Conservation (phyloP, 2,329 filamentous ascomycete species). For the Byssochlamys sp. region DNA sequence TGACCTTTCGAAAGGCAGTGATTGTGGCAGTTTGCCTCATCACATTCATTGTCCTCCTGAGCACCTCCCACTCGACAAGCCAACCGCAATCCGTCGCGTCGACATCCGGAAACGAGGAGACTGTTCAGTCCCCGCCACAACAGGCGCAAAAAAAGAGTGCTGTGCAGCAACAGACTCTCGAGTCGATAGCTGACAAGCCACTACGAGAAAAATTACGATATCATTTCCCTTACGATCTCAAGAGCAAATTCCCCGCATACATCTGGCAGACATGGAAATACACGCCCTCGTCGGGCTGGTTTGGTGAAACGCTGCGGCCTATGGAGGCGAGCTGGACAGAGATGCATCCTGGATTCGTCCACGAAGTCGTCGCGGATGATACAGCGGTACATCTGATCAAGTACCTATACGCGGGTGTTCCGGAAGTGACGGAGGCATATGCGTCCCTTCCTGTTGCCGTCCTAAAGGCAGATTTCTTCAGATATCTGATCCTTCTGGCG, state of each 20-base stretch:
- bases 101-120: background rate
- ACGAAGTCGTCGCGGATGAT: constrained; percentile 91
- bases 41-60: constrained; percentile 60
- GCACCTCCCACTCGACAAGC: constrained; percentile 49
- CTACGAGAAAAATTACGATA: constrained; percentile 75
- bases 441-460: constrained; percentile 62
- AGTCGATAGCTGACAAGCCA: constrained; percentile 62
- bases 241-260: constrained; percentile 85
- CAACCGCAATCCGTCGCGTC: constrained; percentile 28
- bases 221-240: constrained; percentile 85
- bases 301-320: constrained; percentile 63
- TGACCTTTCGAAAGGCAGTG: constrained; percentile 68
- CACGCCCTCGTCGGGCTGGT: constrained; percentile 65
- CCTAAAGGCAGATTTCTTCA: constrained; percentile 68
- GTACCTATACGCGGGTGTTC: constrained; percentile 75
- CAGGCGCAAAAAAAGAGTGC: constrained; percentile 31
- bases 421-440: constrained; percentile 71
- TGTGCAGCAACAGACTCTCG: constrained; percentile 51
- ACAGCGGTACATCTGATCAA: constrained; percentile 71
- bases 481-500: constrained; percentile 65
- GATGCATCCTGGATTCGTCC: constrained; percentile 79
- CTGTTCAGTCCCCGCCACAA: constrained; percentile 6
- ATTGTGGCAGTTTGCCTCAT: constrained; percentile 61
- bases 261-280: constrained; percentile 99
- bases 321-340: constrained; percentile 84